These are phyloP conservation scores for Phytopythium helicoides DNA, from an alignment of 352 stramenopile genomes.

Conservation along the genomic window DNA sequence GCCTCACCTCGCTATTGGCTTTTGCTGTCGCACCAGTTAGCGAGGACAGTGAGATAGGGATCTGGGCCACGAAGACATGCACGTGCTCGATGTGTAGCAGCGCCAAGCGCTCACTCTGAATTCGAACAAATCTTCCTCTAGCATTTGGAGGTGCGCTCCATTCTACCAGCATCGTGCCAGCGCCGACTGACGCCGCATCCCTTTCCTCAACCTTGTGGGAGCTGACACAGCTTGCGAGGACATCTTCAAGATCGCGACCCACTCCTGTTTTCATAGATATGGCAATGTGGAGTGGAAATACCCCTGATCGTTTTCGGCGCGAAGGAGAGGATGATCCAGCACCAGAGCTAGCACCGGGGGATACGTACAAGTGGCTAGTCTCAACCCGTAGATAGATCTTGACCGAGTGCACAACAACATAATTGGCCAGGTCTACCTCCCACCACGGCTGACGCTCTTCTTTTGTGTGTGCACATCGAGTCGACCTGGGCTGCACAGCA, in stretches of 20 bases:
- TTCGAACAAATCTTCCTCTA: slow-evolving; percentile 56
- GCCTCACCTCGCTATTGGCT: slow-evolving; percentile 12
- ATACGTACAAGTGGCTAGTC: slow-evolving; percentile 34
- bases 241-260: slow-evolving; percentile 52
- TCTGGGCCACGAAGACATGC: slow-evolving; percentile 44
- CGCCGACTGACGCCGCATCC: slow-evolving; percentile 8
- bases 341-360: slow-evolving; percentile 7
- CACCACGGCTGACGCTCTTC: slow-evolving; percentile 55
- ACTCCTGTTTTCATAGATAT: slow-evolving; percentile 69
- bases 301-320: slow-evolving; percentile 11
- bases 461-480: slow-evolving; percentile 36
- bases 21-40: slow-evolving; percentile 16
- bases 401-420: slow-evolving; percentile 44
- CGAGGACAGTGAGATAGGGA: slow-evolving; percentile 8
- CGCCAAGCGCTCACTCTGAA: slow-evolving; percentile 42
- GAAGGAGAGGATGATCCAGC: not conserved
- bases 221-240: slow-evolving; percentile 49
- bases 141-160: slow-evolving; percentile 49
- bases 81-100: slow-evolving; percentile 67
- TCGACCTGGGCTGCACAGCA: slow-evolving; percentile 24
- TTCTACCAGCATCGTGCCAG: slow-evolving; percentile 18
- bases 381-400: slow-evolving; percentile 42
- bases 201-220: slow-evolving; percentile 30
- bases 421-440: slow-evolving; percentile 54
- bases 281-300: slow-evolving; percentile 51